Conservation (phyloP, 2,329 filamentous ascomycete species). For the Calonectria pseudoturangicola region DNA sequence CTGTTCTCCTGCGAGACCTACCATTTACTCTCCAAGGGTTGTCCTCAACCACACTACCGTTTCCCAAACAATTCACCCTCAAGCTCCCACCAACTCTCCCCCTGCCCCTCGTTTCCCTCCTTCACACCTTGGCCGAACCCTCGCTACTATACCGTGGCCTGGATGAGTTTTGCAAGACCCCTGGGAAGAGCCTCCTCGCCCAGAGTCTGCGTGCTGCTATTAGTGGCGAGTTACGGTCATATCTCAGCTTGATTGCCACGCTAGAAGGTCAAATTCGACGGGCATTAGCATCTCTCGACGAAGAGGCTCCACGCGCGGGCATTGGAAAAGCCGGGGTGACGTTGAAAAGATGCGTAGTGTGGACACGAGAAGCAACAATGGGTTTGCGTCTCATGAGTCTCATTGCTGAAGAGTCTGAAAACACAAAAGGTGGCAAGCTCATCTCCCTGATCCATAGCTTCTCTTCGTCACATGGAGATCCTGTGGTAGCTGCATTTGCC, state of each 20-base stretch:
- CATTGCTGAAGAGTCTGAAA: conserved; percentile 93
- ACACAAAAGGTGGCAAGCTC: conserved; percentile 89
- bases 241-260: conserved; percentile 92
- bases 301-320: conserved; percentile 78
- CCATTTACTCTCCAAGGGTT: conserved; percentile 95
- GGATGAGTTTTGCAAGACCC: conserved; percentile 86
- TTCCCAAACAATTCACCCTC: conserved; percentile 80
- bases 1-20: conserved; percentile 83
- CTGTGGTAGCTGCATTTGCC: conserved; percentile 94
- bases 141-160: conserved; percentile 92
- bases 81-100: conserved; percentile 87
- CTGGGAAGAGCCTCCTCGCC: conserved; percentile 88
- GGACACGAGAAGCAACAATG: conserved; percentile 98
- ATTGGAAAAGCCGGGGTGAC: conserved; percentile 93
- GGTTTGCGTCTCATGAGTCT: conserved; percentile 93
- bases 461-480: conserved; percentile 94
- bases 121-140: conserved; percentile 94
- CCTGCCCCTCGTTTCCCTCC: conserved; percentile 87
- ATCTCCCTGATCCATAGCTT: conserved; percentile 96
- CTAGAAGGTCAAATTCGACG: conserved; percentile 93
- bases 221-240: conserved; percentile 88
- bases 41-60: conserved; percentile 89
- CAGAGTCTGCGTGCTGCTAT: conserved; percentile 95
- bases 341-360: conserved; percentile 94
- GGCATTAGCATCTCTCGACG: conserved; percentile 84